Conservation (phyloP, 768 basidiomycete species). For the Trametes sanguinea region DNA sequence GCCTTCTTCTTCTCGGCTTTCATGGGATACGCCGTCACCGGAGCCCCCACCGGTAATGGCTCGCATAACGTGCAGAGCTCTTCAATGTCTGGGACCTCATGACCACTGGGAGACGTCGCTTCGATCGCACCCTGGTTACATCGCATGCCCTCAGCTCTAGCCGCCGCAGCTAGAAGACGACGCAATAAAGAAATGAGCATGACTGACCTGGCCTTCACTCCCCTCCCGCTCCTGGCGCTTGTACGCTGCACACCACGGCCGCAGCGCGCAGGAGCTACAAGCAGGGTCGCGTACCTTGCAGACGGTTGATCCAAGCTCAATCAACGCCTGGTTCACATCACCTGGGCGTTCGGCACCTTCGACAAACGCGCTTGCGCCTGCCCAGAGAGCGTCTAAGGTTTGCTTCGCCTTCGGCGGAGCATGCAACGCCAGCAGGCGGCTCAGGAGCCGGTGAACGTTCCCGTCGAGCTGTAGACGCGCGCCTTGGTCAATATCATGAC, state of each 20-base stretch:
- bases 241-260: conserved; percentile 68
- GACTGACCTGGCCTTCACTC: conserved; percentile 12
- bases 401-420: conserved; percentile 78
- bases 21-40: conserved; percentile 86
- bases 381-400: conserved; percentile 83
- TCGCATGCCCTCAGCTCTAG: conserved; percentile 12
- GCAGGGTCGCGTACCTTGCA: conserved; percentile 84
- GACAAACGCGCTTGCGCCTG: conserved; percentile 71
- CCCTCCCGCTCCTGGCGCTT: conserved; percentile 19
- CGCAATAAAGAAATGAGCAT: background rate
- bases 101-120: conserved; percentile 13
- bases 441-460: conserved; percentile 84
- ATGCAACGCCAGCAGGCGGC: conserved; percentile 80
- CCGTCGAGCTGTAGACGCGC: conserved; percentile 69
- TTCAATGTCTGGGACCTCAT: conserved; percentile 62
- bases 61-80: conserved; percentile 73
- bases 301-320: conserved; percentile 92
- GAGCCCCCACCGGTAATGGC: conserved; percentile 44
- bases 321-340: conserved; percentile 90
- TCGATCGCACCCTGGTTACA: conserved; percentile 18
- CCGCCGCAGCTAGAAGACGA: conserved; percentile 6
- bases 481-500: conserved; percentile 8
- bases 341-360: conserved; percentile 59
- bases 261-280: conserved; percentile 75
- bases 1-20: conserved; percentile 79